Percentiles rank a stretch among this genome's conserved stretches.
Conservation (phyloP, 208 protist species). For the Herpetomonas samuelpessoai region DNA sequence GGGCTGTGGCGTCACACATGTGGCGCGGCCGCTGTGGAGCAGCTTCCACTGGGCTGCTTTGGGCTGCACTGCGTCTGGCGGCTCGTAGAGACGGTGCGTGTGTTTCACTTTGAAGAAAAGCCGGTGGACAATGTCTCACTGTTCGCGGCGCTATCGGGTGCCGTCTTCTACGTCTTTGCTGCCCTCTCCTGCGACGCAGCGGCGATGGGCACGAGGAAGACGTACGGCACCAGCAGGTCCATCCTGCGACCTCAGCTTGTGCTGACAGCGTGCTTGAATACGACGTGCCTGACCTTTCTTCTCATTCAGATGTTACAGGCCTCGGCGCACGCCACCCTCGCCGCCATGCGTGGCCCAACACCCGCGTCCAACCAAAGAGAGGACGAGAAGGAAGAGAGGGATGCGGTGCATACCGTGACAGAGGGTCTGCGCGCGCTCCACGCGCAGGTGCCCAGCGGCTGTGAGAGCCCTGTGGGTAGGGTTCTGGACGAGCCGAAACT, state of each 20-base stretch:
- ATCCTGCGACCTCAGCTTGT: neutral
- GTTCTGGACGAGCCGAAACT: neutral
- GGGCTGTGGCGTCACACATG: no score
- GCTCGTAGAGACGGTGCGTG: neutral
- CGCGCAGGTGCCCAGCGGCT: no score
- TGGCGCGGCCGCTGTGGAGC: neutral
- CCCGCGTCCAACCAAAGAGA: no score
- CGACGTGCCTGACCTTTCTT: neutral
- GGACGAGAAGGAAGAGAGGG: neutral
- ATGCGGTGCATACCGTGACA: neutral
- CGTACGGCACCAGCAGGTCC: no score
- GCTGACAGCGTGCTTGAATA: neutral
- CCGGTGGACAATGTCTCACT: neutral
- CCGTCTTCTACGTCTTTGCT: constrained; percentile 1
- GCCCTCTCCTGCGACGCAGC: neutral
- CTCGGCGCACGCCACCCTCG: neutral
- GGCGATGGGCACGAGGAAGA: no score
- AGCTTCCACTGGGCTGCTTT: neutral
- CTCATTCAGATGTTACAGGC: neutral
- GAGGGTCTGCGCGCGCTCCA: neutral
- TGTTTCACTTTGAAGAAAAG: neutral
- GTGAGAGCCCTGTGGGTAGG: no score
- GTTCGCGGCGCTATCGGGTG: neutral
- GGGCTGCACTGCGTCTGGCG: neutral
- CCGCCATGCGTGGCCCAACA: neutral